These are phyloP conservation scores for Termitomyces sp. DNA, from an alignment of 768 basidiomycete genomes.

Conservation along the genomic window DNA sequence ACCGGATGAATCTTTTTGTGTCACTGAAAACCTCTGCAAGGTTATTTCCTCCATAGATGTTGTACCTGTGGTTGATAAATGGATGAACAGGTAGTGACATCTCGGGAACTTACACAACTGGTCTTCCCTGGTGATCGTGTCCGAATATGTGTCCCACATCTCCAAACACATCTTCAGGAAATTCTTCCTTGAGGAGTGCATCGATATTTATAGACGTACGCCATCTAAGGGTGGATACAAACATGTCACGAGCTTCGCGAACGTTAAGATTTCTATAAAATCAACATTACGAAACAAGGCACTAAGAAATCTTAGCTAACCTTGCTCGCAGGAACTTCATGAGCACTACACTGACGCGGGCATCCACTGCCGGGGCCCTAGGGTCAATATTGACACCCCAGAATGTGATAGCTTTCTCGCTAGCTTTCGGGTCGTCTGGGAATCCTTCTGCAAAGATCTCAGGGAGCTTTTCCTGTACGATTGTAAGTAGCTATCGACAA, in stretches of 20 bases:
- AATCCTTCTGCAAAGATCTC: constrained; percentile 56
- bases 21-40: constrained; percentile 76
- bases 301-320: constrained; percentile 25
- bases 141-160: constrained; percentile 61
- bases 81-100: neutral
- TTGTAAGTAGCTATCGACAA: neutral
- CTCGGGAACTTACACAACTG: constrained; percentile 54
- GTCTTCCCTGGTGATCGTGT: constrained; percentile 64
- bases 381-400: constrained; percentile 77
- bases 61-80: constrained; percentile 48
- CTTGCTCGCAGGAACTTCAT: constrained; percentile 82
- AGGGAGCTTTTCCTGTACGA: constrained; percentile 35
- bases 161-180: constrained; percentile 60
- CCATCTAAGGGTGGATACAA: constrained; percentile 68
- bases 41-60: constrained; percentile 69
- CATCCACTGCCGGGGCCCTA: constrained; percentile 39
- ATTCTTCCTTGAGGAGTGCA: constrained; percentile 52
- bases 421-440: constrained; percentile 49
- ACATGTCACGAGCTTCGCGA: constrained; percentile 55
- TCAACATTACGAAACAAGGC: neutral
- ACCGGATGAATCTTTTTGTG: constrained; percentile 72
- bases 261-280: constrained; percentile 44
- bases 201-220: constrained; percentile 61
- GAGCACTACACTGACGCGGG: constrained; percentile 67
- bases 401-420: constrained; percentile 45